Base-by-base conservation (phyloP, 2,329 filamentous ascomycete genomes). In the Paecilomyces variotii region DNA sequence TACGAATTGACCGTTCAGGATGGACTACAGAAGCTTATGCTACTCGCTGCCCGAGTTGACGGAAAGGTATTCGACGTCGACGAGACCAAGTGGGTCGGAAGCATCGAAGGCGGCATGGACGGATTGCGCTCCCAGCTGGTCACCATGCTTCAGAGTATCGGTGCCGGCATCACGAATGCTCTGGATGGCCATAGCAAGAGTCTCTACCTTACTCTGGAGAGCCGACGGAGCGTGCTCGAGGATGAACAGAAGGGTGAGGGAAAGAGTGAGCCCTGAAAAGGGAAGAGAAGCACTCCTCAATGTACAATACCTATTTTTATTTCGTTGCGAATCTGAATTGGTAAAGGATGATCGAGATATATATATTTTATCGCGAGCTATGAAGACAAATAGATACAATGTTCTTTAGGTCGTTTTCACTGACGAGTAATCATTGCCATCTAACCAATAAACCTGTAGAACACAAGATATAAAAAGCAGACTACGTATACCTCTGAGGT, bases 171-270 rank as follows among this genome's bases (percentile, higher is more conserved):
- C 57, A 89, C 91, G 26, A 86, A 78, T 63, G 83, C 87, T n/a
- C 78, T 99, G 66, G 91, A 96, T 73, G 86, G 89, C 57, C 85
- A 89, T 54, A 82, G 87, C 60, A 90, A 87, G 80, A 92, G 84
- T 70, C 72, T 99, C 66, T 97, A 93, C 82, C 82, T 96, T 62
- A 90, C 93, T 11, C 79, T 99, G 68, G 93, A 97, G 80, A 85
- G 89, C 54, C 82, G 93, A 72, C 86, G 87, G 75, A 84, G 80
- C 54, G 88, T 93, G 77, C 74, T 99, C 72, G 91, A 97, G 69
- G 89, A 92, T 65, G 87, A 90, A 64, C 70, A 72, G 68, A 76
- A 73, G 61, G 69, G 65, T 56, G 65, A 66, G 26, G 69, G 65
- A 55, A 73, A 75, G 67, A 68, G 60, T 56, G 72, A 74, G 55